Conservation (phyloP, 768 basidiomycete species). For the Serendipita sp. region DNA sequence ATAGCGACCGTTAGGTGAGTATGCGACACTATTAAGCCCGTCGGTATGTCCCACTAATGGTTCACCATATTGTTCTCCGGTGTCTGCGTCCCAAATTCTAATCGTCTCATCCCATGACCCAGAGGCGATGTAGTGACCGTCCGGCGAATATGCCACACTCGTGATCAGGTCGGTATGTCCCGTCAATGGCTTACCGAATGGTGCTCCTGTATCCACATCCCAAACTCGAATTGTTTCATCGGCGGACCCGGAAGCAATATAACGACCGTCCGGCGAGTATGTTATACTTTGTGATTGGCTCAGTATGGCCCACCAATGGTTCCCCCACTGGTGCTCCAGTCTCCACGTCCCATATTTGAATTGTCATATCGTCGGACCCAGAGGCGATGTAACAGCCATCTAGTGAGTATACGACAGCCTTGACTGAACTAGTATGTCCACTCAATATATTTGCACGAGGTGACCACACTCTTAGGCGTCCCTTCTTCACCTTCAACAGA, state of each 20-base stretch:
- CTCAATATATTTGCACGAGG: neutral
- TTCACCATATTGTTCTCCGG: neutral
- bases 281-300: neutral
- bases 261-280: neutral
- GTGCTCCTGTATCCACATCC: neutral
- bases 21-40: neutral
- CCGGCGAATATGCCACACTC: neutral
- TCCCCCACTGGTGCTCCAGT: neutral
- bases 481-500: neutral
- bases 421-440: neutral
- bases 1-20: neutral
- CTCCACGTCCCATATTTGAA: slow-evolving; percentile 15
- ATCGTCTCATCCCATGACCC: neutral
- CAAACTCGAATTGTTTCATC: neutral
- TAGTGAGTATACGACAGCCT: neutral
- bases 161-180: neutral
- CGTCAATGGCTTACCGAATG: neutral
- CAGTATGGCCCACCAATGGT: neutral
- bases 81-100: neutral
- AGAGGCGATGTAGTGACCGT: no score
- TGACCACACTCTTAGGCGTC: neutral
- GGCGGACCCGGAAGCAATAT: neutral
- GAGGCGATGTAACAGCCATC: neutral
- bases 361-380: neutral
- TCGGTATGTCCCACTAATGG: neutral